Percentiles rank a stretch among this genome's conserved stretches.
Evolutionary conservation across 352 stramenopile species (phyloP).

Genomic region (Phytophthora macrochlamydospora): DNA sequence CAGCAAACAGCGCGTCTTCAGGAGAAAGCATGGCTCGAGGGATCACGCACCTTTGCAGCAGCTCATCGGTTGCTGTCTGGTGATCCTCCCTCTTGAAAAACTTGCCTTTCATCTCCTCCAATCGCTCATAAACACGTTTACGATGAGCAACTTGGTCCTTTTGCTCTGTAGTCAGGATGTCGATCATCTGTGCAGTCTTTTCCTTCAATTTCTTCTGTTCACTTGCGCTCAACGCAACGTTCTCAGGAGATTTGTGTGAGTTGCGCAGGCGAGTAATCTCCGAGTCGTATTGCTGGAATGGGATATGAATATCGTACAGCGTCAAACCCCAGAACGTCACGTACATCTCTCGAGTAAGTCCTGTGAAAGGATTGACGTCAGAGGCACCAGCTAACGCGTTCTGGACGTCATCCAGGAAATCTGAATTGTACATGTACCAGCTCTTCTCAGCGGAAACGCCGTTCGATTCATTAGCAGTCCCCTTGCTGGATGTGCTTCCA

Average conservation of each 20-base stretch:
- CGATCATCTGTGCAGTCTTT: slow-evolving; percentile 77
- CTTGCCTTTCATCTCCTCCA: slow-evolving; percentile 70
- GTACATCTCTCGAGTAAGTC: slow-evolving; percentile 80
- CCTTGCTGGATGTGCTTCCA: slow-evolving; percentile 28
- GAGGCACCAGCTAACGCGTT: slow-evolving; percentile 35
- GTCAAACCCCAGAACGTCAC: slow-evolving; percentile 88
- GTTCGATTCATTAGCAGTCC: slow-evolving; percentile 13
- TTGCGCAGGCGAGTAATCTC: slow-evolving; percentile 80
- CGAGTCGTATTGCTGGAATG: slow-evolving; percentile 84
- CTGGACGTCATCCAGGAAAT: slow-evolving; percentile 66
- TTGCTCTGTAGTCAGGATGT: slow-evolving; percentile 84
- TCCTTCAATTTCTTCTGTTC: slow-evolving; percentile 87
- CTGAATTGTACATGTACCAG: slow-evolving; percentile 74
- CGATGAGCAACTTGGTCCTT: slow-evolving; percentile 87
- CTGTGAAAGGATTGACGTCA: slow-evolving; percentile 52
- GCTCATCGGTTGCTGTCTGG: slow-evolving; percentile 60
- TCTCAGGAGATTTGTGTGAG: slow-evolving; percentile 47
- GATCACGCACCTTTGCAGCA: slow-evolving; percentile 86
- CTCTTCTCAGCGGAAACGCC: slow-evolving; percentile 27
- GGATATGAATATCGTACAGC: slow-evolving; percentile 88
- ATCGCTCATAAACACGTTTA: slow-evolving; percentile 80
- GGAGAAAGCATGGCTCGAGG: slow-evolving; percentile 78
- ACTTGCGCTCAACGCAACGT: slow-evolving; percentile 41
- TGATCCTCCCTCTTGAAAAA: slow-evolving; percentile 64
- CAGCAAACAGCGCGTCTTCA: slow-evolving; percentile 83